These are phyloP conservation scores for Ministeria vibrans DNA, from an alignment of 78 protist genomes.

Conservation along the genomic window DNA sequence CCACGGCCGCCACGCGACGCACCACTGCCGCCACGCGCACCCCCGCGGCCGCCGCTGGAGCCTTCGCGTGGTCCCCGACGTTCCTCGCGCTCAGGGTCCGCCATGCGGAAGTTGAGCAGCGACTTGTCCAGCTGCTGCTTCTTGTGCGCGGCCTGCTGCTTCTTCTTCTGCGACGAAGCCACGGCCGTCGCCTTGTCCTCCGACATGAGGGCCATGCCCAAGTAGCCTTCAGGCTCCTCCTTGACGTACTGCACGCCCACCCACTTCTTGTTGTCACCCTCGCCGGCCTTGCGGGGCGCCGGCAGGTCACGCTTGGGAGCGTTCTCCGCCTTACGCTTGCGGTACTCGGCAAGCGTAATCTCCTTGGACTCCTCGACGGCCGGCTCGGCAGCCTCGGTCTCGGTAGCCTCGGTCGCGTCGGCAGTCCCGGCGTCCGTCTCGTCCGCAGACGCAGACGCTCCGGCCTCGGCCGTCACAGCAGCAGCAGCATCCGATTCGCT, in stretches of 20 bases:
- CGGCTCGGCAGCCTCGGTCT: background rate
- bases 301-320: background rate
- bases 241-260: background rate
- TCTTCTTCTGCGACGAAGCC: background rate
- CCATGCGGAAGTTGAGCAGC: background rate
- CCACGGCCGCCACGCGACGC: constrained; percentile 2
- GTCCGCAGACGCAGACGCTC: background rate
- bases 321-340: background rate
- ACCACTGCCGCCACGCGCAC: constrained; percentile 8
- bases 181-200: background rate
- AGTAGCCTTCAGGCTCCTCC: background rate
- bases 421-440: background rate
- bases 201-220: background rate
- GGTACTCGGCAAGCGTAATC: constrained; percentile 8
- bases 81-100: background rate
- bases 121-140: background rate
- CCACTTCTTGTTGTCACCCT: constrained; percentile 1
- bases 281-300: constrained; percentile 1
- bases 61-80: background rate
- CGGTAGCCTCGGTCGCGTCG: background rate
- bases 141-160: background rate
- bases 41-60: background rate
- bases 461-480: background rate
- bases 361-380: background rate
- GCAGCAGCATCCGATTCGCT: background rate